phyloP scores from a whole-genome alignment of 2,329 filamentous ascomycete genomes.

The Tolypocladium tropicale region DNA sequence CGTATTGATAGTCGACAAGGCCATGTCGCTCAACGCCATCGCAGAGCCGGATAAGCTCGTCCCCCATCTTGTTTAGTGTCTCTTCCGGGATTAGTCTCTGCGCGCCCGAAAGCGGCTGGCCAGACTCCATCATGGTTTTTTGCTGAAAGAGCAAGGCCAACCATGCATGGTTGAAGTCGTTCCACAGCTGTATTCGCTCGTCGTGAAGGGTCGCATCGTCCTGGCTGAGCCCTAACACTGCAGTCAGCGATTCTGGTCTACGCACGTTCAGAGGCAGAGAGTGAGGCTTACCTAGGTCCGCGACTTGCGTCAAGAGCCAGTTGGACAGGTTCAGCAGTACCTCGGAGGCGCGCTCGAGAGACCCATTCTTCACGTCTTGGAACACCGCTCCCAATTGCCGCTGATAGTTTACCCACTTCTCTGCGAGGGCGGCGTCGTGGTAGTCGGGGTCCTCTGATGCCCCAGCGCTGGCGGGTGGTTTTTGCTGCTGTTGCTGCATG shows the following conservation, averaged over 20 bases:
- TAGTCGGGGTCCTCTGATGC: slow-evolving; percentile 45
- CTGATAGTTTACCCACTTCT: slow-evolving; percentile 59
- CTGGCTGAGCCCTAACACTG: slow-evolving; percentile 61
- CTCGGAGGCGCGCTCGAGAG: slow-evolving; percentile 39
- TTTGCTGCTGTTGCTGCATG: slow-evolving; percentile 24
- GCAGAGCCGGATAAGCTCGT: slow-evolving; percentile 71
- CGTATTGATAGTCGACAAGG: slow-evolving; percentile 95
- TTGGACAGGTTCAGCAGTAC: slow-evolving; percentile 41
- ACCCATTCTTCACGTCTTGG: slow-evolving; percentile 51
- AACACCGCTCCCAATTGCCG: slow-evolving; percentile 57
- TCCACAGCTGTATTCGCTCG: slow-evolving; percentile 78
- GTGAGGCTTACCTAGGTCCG: slow-evolving; percentile 39
- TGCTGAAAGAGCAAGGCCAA: slow-evolving; percentile 74
- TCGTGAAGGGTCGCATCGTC: slow-evolving; percentile 69
- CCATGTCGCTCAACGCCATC: slow-evolving; percentile 83
- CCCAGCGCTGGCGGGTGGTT: slow-evolving; percentile 20
- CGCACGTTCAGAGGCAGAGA: neutral
- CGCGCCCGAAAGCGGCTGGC: slow-evolving; percentile 43
- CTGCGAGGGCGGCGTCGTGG: slow-evolving; percentile 48
- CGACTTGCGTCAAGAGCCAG: slow-evolving; percentile 46
- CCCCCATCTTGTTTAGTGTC: slow-evolving; percentile 67
- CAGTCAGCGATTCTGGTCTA: slow-evolving; percentile 7
- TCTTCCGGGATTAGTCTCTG: slow-evolving; percentile 59
- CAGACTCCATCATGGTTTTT: slow-evolving; percentile 59
- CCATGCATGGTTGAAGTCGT: slow-evolving; percentile 92